Conservation (phyloP, 2,329 filamentous ascomycete species). For the Trichoderma brevicompactum region DNA sequence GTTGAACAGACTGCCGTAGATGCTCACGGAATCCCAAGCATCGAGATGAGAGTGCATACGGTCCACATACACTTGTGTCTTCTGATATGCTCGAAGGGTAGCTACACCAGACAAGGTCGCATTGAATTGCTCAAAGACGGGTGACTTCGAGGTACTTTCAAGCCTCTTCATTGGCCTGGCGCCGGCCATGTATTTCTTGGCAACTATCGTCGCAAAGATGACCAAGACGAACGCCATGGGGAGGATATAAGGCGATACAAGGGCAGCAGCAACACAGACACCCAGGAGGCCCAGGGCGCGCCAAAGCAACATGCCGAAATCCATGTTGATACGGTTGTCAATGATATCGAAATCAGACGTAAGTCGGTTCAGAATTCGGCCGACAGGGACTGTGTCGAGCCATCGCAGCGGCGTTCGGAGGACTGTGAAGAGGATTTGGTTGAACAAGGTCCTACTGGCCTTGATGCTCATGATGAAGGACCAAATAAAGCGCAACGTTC, state of each 20-base stretch:
- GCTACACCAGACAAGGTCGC: constrained; percentile 72
- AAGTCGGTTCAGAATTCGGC: constrained; percentile 77
- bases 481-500: constrained; percentile 65
- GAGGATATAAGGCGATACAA: constrained; percentile 71
- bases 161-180: constrained; percentile 77
- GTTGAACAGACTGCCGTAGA: constrained; percentile 73
- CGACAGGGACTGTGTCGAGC: constrained; percentile 79
- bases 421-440: constrained; percentile 67
- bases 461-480: constrained; percentile 67
- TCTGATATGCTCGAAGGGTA: constrained; percentile 77
- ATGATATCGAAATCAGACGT: constrained; percentile 77
- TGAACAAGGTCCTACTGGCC: constrained; percentile 71
- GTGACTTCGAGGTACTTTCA: constrained; percentile 76
- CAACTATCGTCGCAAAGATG: constrained; percentile 60
- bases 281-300: constrained; percentile 66
- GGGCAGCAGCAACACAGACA: constrained; percentile 67
- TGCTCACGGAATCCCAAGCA: constrained; percentile 66
- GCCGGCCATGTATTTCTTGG: constrained; percentile 66
- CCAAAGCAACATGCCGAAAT: constrained; percentile 63
- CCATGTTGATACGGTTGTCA: constrained; percentile 68
- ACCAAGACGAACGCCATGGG: constrained; percentile 64
- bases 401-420: constrained; percentile 75
- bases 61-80: constrained; percentile 66
- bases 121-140: constrained; percentile 80
- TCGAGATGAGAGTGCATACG: constrained; percentile 74